phyloP scores from a whole-genome alignment of 805 yeast species.

The Nakazawaea ambrosiae region DNA sequence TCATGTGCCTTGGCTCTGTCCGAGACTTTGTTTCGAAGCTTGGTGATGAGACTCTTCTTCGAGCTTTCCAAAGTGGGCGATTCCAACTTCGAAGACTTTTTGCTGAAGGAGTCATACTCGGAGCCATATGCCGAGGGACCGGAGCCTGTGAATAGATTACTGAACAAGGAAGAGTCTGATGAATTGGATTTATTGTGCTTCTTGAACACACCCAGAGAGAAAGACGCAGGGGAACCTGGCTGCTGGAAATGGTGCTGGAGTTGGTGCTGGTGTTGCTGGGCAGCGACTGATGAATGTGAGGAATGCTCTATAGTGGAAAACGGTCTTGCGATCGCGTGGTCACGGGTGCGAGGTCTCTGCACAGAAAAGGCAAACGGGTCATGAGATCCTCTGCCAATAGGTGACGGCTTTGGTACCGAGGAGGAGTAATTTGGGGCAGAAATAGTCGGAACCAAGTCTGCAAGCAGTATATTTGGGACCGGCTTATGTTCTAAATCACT shows the following conservation, averaged over 20 bases:
- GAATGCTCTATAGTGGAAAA: slow-evolving; percentile 30
- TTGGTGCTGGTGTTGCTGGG: too few relatives aligned
- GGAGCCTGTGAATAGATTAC: slow-evolving; percentile 30
- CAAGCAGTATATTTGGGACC: slow-evolving; percentile 15
- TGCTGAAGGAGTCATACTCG: slow-evolving; percentile 17
- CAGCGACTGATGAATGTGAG: slow-evolving; percentile 13
- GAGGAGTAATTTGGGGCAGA: slow-evolving; percentile 25
- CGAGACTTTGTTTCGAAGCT: slow-evolving; percentile 5
- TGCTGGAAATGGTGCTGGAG: too few relatives aligned
- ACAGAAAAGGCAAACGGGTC: neutral
- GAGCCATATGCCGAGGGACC: slow-evolving; percentile 16
- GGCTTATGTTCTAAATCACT: neutral
- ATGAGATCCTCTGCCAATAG: slow-evolving; percentile 4
- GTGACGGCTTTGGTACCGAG: slow-evolving; percentile 5
- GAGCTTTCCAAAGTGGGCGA: slow-evolving; percentile 5
- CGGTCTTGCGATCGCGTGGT: slow-evolving; percentile 20
- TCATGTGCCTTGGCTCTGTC: slow-evolving; percentile 1
- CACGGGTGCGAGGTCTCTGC: slow-evolving; percentile 3
- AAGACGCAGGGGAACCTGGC: slow-evolving; percentile 28
- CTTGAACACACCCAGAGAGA: slow-evolving; percentile 44
- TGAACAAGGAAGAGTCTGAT: slow-evolving; percentile 43
- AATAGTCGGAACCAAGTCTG: slow-evolving; percentile 26
- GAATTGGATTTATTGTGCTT: slow-evolving; percentile 61
- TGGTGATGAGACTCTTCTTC: slow-evolving; percentile 9
- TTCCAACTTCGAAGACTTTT: slow-evolving; percentile 17